phyloP scores from a whole-genome alignment of 306 rosid genomes.

The Glycyrrhiza uralensis region DNA sequence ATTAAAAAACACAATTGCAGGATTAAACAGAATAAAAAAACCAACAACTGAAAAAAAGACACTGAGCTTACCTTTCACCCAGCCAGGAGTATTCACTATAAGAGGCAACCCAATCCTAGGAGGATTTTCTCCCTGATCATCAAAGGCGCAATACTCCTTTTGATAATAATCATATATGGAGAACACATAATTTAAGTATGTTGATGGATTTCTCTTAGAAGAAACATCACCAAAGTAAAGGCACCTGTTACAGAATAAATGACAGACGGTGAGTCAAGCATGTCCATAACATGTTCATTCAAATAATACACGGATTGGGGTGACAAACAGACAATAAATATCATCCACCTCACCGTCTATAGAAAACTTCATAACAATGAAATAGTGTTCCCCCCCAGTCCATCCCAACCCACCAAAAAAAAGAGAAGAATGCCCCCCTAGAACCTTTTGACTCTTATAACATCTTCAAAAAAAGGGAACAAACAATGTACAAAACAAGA shows the following conservation, averaged over 20 bases:
- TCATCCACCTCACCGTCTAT: background rate
- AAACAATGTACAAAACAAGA: background rate
- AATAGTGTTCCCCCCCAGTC: background rate
- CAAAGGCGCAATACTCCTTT: slow-evolving; percentile 38
- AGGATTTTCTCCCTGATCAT: slow-evolving; percentile 34
- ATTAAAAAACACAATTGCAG: slow-evolving; percentile 10
- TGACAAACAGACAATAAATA: background rate
- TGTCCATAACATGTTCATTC: slow-evolving; percentile 14
- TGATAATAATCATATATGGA: slow-evolving; percentile 58
- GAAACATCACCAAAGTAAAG: slow-evolving; percentile 88
- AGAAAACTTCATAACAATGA: background rate
- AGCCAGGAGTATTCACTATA: slow-evolving; percentile 83
- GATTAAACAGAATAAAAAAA: slow-evolving; percentile 8
- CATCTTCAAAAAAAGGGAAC: background rate
- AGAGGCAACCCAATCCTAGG: slow-evolving; percentile 66
- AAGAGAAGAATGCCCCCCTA: background rate
- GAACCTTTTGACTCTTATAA: background rate
- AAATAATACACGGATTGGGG: background rate
- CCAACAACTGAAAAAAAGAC: background rate
- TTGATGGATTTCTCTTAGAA: slow-evolving; percentile 65
- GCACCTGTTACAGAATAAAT: slow-evolving; percentile 45
- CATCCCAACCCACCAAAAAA: background rate
- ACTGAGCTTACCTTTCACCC: slow-evolving; percentile 82
- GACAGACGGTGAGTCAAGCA: slow-evolving; percentile 19
- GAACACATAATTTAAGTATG: slow-evolving; percentile 47